Percentiles rank a stretch among this genome's conserved stretches.
These are phyloP conservation scores for Daldinia decipiens DNA, from an alignment of 495 filamentous ascomycete genomes.

Conservation along the genomic window DNA sequence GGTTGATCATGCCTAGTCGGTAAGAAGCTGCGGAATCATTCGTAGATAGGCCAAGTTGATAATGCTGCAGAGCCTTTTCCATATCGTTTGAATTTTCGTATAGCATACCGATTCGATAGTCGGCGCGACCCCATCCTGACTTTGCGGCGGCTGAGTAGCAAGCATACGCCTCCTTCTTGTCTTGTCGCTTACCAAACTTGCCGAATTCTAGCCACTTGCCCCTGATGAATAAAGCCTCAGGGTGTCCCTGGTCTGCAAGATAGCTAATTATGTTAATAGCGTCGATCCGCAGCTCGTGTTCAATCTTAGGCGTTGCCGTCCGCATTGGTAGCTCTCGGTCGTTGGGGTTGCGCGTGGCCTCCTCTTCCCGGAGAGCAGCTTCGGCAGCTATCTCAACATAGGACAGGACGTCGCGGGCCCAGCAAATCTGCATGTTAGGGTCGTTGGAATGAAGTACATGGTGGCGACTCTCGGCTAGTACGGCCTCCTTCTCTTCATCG, in stretches of 20 bases:
- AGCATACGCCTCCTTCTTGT: constrained; percentile 93
- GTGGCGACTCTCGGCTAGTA: constrained; percentile 81
- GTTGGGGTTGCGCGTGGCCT: constrained; percentile 37
- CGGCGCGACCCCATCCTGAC: constrained; percentile 89
- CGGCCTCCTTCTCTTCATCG: constrained; percentile 92
- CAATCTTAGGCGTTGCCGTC: constrained; percentile 81
- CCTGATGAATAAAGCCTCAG: constrained; percentile 92
- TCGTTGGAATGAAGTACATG: constrained; percentile 93
- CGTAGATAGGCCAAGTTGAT: constrained; percentile 77
- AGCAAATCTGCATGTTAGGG: constrained; percentile 94
- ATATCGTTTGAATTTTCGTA: constrained; percentile 94
- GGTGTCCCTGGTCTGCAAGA: constrained; percentile 89
- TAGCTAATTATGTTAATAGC: constrained; percentile 92
- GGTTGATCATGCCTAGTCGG: constrained; percentile 95
- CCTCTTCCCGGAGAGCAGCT: constrained; percentile 66
- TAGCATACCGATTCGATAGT: constrained; percentile 98
- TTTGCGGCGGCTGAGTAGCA: constrained; percentile 87
- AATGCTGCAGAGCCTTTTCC: constrained; percentile 89
- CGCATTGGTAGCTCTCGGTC: constrained; percentile 73
- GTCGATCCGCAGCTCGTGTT: constrained; percentile 87
- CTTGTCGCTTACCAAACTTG: constrained; percentile 86
- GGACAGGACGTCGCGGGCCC: constrained; percentile 91
- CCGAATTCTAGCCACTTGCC: constrained; percentile 99
- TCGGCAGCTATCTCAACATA: constrained; percentile 86
- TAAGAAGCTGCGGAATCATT: constrained; percentile 95